Conservation (phyloP, 805 yeast genomes). For the Candida tallmaniae region DNA sequence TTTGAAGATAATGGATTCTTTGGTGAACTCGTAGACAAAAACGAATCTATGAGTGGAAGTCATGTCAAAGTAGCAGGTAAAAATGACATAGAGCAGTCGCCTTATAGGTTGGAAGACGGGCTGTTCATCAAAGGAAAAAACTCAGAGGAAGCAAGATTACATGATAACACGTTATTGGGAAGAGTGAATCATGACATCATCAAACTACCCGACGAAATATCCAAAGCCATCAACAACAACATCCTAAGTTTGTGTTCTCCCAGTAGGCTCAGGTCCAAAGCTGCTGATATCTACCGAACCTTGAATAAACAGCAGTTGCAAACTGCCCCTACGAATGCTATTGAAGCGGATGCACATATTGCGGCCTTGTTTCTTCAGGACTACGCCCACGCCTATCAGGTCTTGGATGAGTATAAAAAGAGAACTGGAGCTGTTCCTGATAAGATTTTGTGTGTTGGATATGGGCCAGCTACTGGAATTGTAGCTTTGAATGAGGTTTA, state of each 20-base stretch:
- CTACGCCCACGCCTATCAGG: constrained; percentile 66
- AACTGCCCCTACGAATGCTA: constrained; percentile 33
- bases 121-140: constrained; percentile 37
- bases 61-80: too few relatives aligned
- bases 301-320: constrained; percentile 54
- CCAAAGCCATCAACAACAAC: constrained; percentile 58
- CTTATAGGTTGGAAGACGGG: constrained; percentile 38
- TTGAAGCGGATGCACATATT: constrained; percentile 74
- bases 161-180: constrained; percentile 54
- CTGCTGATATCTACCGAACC: constrained; percentile 49
- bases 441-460: constrained; percentile 72
- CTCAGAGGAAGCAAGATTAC: constrained; percentile 51
- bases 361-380: constrained; percentile 79
- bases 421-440: constrained; percentile 63
- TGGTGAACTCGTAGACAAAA: constrained; percentile 3
- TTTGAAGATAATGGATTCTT: constrained; percentile 12
- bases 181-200: constrained; percentile 49
- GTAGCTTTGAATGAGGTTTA: constrained; percentile 80
- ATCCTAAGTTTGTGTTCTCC: constrained; percentile 61
- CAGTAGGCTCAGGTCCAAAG: constrained; percentile 56
- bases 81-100: constrained; percentile 15
- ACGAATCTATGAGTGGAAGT: constrained; percentile 2
- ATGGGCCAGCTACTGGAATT: constrained; percentile 92
- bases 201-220: constrained; percentile 50
- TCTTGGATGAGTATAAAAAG: constrained; percentile 57